These are phyloP conservation scores for Balakata baccata DNA, from an alignment of 345 rosid species.

Conservation along the genomic window DNA sequence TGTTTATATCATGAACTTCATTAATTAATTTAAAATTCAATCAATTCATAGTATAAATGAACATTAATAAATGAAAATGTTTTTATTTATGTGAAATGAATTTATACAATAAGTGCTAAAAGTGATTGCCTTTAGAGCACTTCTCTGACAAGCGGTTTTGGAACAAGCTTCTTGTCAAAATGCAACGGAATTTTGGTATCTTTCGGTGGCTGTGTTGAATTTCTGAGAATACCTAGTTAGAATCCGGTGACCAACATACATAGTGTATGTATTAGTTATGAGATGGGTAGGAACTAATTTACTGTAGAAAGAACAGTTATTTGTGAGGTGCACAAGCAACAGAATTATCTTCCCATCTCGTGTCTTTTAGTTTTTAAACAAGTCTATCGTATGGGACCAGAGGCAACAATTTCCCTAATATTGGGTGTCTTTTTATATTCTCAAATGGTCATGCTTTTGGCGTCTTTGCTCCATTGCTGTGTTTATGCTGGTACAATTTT, in stretches of 20 bases:
- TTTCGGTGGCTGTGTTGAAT: not conserved
- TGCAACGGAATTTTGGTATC: not conserved
- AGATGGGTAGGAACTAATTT: not conserved
- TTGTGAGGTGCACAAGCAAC: not conserved
- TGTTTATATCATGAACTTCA: too few relatives aligned
- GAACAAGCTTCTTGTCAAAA: not conserved
- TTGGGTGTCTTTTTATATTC: not conserved
- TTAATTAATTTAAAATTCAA: too few relatives aligned
- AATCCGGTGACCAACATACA: too few relatives aligned
- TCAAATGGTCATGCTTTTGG: not conserved
- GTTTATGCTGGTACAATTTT: slow-evolving; percentile 3
- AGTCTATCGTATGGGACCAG: not conserved
- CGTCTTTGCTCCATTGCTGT: not conserved
- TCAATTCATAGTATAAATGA: too few relatives aligned
- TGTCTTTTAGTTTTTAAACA: not conserved
- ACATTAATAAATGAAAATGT: too few relatives aligned
- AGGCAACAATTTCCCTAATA: not conserved
- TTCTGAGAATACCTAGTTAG: not conserved
- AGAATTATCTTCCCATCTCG: not conserved
- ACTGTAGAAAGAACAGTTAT: not conserved
- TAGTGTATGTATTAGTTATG: not conserved
- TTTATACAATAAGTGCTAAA: too few relatives aligned
- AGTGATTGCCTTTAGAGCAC: too few relatives aligned
- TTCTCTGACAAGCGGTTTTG: too few relatives aligned
- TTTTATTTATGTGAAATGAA: too few relatives aligned